Evolutionary conservation across 2,329 filamentous ascomycete species (phyloP), one percentile per base, ranked within the genome.

Genomic region (Albophoma yamanashiensis): DNA sequence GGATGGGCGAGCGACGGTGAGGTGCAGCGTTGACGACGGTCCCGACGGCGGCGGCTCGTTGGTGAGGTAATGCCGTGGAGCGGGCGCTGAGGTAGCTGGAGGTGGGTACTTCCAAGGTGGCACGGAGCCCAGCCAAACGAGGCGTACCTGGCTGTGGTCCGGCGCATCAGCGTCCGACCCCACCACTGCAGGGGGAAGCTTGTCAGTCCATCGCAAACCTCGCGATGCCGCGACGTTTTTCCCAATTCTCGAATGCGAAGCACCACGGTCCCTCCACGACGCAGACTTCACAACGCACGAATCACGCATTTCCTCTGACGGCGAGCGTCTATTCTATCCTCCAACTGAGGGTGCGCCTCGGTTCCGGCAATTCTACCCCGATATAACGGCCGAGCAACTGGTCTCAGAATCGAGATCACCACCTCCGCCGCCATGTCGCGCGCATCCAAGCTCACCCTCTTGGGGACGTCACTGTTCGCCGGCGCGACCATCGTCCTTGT

Each of bases 401-500:
- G 42, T 22, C 42, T 14, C 42, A 14, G n/a, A 22, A 14, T 11
- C 7, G n/a, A 47, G 45, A 17, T n/a, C n/a, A 47, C 40, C 20
- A 47, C 43, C 20, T 22, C 43, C 8, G 14, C 34, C 36, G 43
- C 60, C 62, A 99, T 99, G 94, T 99, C 94, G 61, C 88, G 86
- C 68, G 88, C 91, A 61, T 92, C 94, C 22, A 96, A 96, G 71
- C 74, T 94, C 65, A 97, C 94, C 17, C 80, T 99, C 34, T 80
- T 86, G 58, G 84, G 83, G 53, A 96, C 92, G 0, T 88, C 89
- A 40, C 76, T 91, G 64, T 87, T 90, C 67, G 89, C 93, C 34
- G 81, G 85, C 58, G 80, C 83, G 64, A 95, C 92, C 56, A 85
- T 99, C 63, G 78, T 86, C 65, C 86, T 95, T 67, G 94, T 99